phyloP scores from a whole-genome alignment of 2,329 filamentous ascomycete genomes.

The Neocucurbitaria cava region DNA sequence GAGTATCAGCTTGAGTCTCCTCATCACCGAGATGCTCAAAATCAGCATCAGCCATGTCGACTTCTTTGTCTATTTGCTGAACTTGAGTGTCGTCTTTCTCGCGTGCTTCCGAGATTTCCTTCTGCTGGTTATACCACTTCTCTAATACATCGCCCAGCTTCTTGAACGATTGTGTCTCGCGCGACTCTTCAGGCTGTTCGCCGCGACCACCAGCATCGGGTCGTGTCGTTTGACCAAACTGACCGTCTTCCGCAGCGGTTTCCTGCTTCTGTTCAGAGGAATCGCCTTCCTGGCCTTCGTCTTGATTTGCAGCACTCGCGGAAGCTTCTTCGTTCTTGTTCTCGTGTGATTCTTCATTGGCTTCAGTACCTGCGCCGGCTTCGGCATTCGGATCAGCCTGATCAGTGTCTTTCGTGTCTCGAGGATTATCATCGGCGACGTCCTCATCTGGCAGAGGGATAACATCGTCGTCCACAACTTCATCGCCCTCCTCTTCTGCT shows the following conservation, averaged over 20 bases:
- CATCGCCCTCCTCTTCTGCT: constrained; percentile 56
- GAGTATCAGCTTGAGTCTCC: constrained; percentile 80
- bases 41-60: constrained; percentile 80
- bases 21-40: constrained; percentile 94
- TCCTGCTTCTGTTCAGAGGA: constrained; percentile 69
- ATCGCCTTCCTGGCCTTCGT: constrained; percentile 71
- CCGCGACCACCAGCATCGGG: constrained; percentile 47
- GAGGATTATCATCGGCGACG: constrained; percentile 56
- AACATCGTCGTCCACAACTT: constrained; percentile 53
- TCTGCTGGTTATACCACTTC: constrained; percentile 88
- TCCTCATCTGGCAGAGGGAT: constrained; percentile 57
- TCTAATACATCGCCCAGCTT: constrained; percentile 93
- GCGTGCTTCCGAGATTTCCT: constrained; percentile 68
- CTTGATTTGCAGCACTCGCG: constrained; percentile 64
- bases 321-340: constrained; percentile 67
- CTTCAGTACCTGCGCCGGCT: constrained; percentile 70
- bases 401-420: constrained; percentile 56
- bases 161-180: constrained; percentile 78
- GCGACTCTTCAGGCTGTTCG: constrained; percentile 49
- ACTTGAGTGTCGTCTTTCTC: constrained; percentile 61
- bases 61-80: constrained; percentile 59
- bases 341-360: constrained; percentile 62
- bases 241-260: constrained; percentile 69
- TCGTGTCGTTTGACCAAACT: constrained; percentile 45
- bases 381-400: constrained; percentile 62